phyloP scores from a whole-genome alignment of 148 eudicot genomes.

The Spergularia bocconei region DNA sequence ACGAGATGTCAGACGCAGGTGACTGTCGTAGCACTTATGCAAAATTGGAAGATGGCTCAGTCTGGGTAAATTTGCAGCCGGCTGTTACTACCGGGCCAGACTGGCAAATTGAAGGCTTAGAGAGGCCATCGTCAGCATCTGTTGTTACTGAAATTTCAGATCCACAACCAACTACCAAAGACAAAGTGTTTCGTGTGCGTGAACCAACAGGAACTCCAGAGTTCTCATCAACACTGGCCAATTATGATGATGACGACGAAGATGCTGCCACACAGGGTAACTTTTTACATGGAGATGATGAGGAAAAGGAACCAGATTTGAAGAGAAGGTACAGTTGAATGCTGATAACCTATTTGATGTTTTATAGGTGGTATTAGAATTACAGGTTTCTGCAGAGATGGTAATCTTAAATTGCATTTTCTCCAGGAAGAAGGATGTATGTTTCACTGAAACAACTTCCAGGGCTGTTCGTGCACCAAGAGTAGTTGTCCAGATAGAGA shows the following conservation, averaged over 20 bases:
- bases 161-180: conserved; percentile 34
- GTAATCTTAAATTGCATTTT: conserved; percentile 3
- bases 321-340: conserved; percentile 54
- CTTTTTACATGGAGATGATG: conserved; percentile 34
- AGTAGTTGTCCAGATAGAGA: conserved; percentile 65
- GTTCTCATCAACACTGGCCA: conserved; percentile 42
- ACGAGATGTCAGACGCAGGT: conserved; percentile 30
- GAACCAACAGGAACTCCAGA: conserved; percentile 44
- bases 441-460: conserved; percentile 44
- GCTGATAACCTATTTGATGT: conserved; percentile 6
- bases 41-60: conserved; percentile 29
- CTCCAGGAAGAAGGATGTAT: conserved; percentile 58
- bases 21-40: conserved; percentile 25
- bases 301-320: conserved; percentile 48
- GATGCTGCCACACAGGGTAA: conserved; percentile 39
- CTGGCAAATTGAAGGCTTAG: conserved; percentile 40
- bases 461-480: conserved; percentile 62
- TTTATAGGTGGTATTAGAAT: neutral
- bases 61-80: conserved; percentile 32
- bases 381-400: neutral
- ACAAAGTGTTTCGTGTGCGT: conserved; percentile 32
- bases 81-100: conserved; percentile 29
- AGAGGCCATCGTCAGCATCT: conserved; percentile 41
- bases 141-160: conserved; percentile 41
- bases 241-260: conserved; percentile 51